Conservation (phyloP, 345 rosid species). For the Laguncularia racemosa region DNA sequence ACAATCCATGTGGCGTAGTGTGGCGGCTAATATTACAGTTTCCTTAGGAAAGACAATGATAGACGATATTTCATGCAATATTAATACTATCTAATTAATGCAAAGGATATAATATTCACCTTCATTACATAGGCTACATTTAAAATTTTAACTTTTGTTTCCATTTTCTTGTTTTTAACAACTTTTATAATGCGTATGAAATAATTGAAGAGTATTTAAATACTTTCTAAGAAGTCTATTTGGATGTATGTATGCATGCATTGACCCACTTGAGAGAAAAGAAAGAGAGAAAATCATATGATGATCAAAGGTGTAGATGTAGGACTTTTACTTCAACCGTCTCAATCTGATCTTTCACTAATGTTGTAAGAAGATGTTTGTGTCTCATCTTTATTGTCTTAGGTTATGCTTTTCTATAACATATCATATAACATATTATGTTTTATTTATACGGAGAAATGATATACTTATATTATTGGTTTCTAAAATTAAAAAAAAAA, state of each 20-base stretch:
- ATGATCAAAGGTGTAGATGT: conserved; percentile 31
- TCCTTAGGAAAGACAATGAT: conserved; percentile 28
- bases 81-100: no score
- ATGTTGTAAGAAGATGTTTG: conserved; percentile 22
- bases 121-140: not conserved
- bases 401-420: conserved; percentile 17
- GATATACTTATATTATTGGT: no score
- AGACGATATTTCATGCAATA: conserved; percentile 5
- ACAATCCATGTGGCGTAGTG: not conserved
- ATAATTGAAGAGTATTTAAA: conserved; percentile 28
- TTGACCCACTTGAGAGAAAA: conserved; percentile 44
- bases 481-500: no score
- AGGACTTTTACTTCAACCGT: conserved; percentile 29
- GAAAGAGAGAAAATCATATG: conserved; percentile 13
- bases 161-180: no score
- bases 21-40: conserved; percentile 49
- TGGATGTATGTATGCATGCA: conserved; percentile 32
- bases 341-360: conserved; percentile 30
- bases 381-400: conserved; percentile 6
- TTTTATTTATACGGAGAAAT: no score
- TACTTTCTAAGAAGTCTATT: conserved; percentile 29
- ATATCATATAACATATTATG: conserved; percentile 18
- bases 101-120: not conserved
- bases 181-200: conserved; percentile 18
- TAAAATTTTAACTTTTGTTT: no score